Evolutionary conservation across 768 basidiomycete genomes (phyloP).

Genomic region (Pholiota molesta): DNA sequence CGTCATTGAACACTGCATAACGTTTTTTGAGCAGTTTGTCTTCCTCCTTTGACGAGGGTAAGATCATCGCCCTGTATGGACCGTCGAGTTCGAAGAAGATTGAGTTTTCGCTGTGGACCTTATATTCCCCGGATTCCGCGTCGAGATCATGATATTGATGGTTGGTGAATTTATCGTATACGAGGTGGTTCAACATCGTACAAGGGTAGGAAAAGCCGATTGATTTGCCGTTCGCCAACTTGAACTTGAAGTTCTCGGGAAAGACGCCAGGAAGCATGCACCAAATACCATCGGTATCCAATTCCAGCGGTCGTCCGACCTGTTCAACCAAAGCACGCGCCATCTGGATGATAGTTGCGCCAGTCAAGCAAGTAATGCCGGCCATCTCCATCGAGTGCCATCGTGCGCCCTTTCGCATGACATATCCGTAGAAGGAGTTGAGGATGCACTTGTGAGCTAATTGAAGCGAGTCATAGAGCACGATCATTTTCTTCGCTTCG

Average conservation of each 20-base stretch:
- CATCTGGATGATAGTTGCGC: conserved; percentile 98
- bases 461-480: conserved; percentile 96
- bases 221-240: conserved; percentile 83
- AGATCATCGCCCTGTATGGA: conserved; percentile 98
- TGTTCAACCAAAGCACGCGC: conserved; percentile 96
- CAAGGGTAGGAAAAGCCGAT: conserved; percentile 95
- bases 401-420: conserved; percentile 98
- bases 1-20: conserved; percentile 98
- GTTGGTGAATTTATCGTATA: conserved; percentile 94
- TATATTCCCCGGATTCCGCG: conserved; percentile 81
- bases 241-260: conserved; percentile 98
- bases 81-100: conserved; percentile 99
- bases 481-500: conserved; percentile 99
- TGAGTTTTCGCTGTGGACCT: conserved; percentile 91
- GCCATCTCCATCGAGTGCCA: conserved; percentile 99
- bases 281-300: conserved; percentile 99
- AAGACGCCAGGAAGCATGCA: conserved; percentile 99
- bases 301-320: conserved; percentile 94
- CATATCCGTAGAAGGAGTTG: conserved; percentile 99
- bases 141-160: conserved; percentile 96
- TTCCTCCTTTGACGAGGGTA: conserved; percentile 98
- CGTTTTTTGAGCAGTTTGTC: conserved; percentile 98
- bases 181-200: conserved; percentile 99
- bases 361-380: conserved; percentile 97
- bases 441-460: conserved; percentile 99